phyloP scores from a whole-genome alignment of 2,329 filamentous ascomycete genomes.

The Aspergillus quadrilineatus region DNA sequence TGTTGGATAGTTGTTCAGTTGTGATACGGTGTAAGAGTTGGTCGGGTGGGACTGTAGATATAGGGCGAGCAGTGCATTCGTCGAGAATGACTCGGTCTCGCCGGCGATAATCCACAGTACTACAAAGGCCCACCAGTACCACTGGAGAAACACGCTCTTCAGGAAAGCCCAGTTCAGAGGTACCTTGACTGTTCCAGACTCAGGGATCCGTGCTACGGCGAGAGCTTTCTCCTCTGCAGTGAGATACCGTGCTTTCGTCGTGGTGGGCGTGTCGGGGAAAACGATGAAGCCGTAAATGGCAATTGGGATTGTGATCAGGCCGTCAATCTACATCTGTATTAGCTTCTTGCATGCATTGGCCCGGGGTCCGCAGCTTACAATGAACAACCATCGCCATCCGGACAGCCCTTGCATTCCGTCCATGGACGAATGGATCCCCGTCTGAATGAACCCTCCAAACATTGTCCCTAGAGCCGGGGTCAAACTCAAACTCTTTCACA shows the following conservation, averaged over 20 bases:
- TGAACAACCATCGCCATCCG: slow-evolving; percentile 12
- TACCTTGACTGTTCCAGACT: slow-evolving; percentile 20
- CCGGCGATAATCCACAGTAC: slow-evolving; percentile 60
- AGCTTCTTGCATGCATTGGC: background rate
- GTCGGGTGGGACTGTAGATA: slow-evolving; percentile 52
- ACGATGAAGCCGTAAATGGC: slow-evolving; percentile 46
- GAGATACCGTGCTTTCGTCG: slow-evolving; percentile 37
- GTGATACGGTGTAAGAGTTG: slow-evolving; percentile 47
- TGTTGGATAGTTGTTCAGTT: slow-evolving; percentile 56
- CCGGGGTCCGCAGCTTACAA: background rate
- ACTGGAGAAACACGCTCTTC: slow-evolving; percentile 33
- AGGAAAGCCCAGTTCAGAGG: slow-evolving; percentile 26
- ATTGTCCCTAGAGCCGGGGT: background rate
- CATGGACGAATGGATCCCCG: slow-evolving; percentile 9
- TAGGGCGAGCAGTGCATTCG: slow-evolving; percentile 58
- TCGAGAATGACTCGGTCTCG: slow-evolving; percentile 68
- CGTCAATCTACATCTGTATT: slow-evolving; percentile 29
- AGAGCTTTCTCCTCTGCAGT: slow-evolving; percentile 30
- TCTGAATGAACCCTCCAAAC: slow-evolving; percentile 14
- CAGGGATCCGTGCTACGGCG: slow-evolving; percentile 32
- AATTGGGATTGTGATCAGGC: slow-evolving; percentile 45
- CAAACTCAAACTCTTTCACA: too few species aligned
- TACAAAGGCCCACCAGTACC: slow-evolving; percentile 41
- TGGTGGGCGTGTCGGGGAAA: slow-evolving; percentile 40
- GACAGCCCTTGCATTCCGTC: slow-evolving; percentile 3